Conservation (phyloP, 352 stramenopile species). For the Elongisporangium anandrum region DNA sequence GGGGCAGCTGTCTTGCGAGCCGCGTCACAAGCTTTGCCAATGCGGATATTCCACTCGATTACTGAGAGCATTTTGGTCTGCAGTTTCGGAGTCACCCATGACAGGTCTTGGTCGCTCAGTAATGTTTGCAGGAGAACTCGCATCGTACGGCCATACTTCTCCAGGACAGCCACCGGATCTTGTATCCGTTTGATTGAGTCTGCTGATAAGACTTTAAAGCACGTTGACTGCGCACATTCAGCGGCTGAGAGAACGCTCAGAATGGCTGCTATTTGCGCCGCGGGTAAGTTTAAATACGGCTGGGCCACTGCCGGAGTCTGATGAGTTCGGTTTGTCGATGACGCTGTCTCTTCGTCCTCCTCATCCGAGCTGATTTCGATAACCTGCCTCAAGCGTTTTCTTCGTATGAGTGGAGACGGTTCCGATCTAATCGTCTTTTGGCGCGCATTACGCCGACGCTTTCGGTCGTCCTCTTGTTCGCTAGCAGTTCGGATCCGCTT, state of each 20-base stretch:
- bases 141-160: slow-evolving; percentile 2
- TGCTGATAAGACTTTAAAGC: not conserved
- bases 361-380: slow-evolving; percentile 14
- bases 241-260: not conserved
- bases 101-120: slow-evolving; percentile 23
- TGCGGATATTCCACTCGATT: slow-evolving; percentile 37
- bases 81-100: slow-evolving; percentile 29
- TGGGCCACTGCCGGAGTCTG: not conserved
- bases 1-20: slow-evolving; percentile 7
- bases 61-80: slow-evolving; percentile 39
- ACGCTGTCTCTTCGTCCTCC: not conserved
- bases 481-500: not conserved
- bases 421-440: slow-evolving; percentile 1
- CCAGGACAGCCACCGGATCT: not conserved
- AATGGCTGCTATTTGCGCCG: not conserved
- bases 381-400: slow-evolving; percentile 29
- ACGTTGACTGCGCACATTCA: not conserved
- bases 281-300: not conserved
- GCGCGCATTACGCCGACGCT: slow-evolving; percentile 4
- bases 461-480: not conserved
- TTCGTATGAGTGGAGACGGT: slow-evolving; percentile 1
- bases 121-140: slow-evolving; percentile 16
- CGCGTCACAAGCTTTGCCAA: slow-evolving; percentile 31
- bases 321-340: not conserved
- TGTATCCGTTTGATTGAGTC: not conserved